Conservation (phyloP, 2,329 filamentous ascomycete genomes). For the Rutstroemia sp. region DNA sequence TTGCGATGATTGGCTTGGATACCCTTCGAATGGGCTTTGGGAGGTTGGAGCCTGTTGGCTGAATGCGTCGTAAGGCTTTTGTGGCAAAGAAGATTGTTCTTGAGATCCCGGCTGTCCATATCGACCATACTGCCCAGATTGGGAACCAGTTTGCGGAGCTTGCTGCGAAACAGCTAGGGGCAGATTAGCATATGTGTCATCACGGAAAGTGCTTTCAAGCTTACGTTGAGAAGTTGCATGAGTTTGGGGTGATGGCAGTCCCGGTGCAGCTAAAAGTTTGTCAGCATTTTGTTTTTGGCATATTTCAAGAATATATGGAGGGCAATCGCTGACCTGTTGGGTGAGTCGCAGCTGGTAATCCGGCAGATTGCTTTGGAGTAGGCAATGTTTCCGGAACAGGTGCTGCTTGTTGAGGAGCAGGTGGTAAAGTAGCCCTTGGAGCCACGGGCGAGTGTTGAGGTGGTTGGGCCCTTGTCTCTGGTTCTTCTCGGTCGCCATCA, state of each 20-base stretch:
- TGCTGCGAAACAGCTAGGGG: slow-evolving; percentile 21
- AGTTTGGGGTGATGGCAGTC: slow-evolving; percentile 31
- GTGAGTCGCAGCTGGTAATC: slow-evolving; percentile 43
- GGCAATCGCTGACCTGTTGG: slow-evolving; percentile 30
- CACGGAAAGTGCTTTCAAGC: background rate
- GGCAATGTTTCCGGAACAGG: slow-evolving; percentile 48
- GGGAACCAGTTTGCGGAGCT: slow-evolving; percentile 25
- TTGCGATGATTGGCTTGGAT: slow-evolving; percentile 52
- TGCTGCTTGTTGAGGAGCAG: slow-evolving; percentile 48
- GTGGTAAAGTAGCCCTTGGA: slow-evolving; percentile 80
- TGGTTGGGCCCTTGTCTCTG: slow-evolving; percentile 88
- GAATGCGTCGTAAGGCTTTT: slow-evolving; percentile 87
- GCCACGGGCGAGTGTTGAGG: slow-evolving; percentile 87
- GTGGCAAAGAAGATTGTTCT: slow-evolving; percentile 52
- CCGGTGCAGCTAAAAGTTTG: slow-evolving; percentile 23
- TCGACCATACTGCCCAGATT: slow-evolving; percentile 55
- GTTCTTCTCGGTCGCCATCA: slow-evolving; percentile 89
- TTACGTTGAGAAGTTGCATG: slow-evolving; percentile 32
- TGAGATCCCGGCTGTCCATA: slow-evolving; percentile 55
- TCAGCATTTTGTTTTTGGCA: slow-evolving; percentile 8
- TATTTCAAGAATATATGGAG: background rate
- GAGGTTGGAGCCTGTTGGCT: slow-evolving; percentile 59
- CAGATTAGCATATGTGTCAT: background rate
- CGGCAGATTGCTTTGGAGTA: slow-evolving; percentile 35
- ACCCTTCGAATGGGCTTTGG: slow-evolving; percentile 55